Conservation (phyloP, 139 green algal species). For the Spirogloea muscicola region DNA sequence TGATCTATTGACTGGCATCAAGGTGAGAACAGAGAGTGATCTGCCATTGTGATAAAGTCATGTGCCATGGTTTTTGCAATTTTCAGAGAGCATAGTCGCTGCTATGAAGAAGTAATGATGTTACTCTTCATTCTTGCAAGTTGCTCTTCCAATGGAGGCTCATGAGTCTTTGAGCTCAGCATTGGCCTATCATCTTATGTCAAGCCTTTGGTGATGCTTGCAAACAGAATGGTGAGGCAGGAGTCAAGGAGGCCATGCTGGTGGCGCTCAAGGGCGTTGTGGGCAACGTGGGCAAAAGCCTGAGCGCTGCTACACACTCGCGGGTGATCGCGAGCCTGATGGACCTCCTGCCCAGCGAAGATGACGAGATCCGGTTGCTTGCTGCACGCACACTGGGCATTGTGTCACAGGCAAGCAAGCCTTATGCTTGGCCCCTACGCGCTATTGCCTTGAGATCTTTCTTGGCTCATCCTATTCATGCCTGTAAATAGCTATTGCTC, state of each 20-base stretch:
- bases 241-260: conserved; percentile 42
- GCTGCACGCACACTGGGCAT: conserved; percentile 31
- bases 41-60: too few relatives aligned
- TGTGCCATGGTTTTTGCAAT: too few relatives aligned
- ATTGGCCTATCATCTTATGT: too few relatives aligned
- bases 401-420: conserved; percentile 4
- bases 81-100: too few relatives aligned
- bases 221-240: conserved; percentile 14
- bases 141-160: too few relatives aligned
- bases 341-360: conserved; percentile 19
- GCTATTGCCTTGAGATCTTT: not conserved
- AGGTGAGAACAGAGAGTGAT: too few relatives aligned
- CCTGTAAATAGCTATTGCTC: too few relatives aligned
- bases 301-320: not conserved
- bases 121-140: too few relatives aligned
- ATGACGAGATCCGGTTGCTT: conserved; percentile 26
- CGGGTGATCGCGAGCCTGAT: conserved; percentile 5
- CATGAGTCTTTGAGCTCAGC: too few relatives aligned
- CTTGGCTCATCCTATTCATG: too few relatives aligned
- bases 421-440: not conserved
- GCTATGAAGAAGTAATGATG: too few relatives aligned
- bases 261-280: conserved; percentile 32
- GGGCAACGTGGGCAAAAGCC: conserved; percentile 12
- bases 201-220: too few relatives aligned
- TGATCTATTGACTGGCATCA: conserved; percentile 24